Evolutionary conservation across 2,329 filamentous ascomycete species (phyloP).

Genomic region (Botrytis tulipae): DNA sequence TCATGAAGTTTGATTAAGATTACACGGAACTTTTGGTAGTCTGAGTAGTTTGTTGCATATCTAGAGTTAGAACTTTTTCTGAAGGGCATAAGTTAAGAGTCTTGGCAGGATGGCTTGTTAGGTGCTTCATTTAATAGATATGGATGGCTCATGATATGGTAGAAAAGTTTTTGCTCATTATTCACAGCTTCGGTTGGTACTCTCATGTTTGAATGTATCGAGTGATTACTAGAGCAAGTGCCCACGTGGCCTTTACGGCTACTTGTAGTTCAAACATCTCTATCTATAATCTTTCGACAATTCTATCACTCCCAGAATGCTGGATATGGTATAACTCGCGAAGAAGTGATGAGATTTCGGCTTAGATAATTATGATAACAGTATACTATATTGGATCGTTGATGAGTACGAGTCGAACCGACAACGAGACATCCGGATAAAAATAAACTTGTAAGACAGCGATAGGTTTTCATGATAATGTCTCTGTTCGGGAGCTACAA

Average conservation of each 20-base stretch:
- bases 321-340: neutral
- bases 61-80: neutral
- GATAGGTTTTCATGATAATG: neutral
- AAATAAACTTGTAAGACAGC: accelerated
- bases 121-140: neutral
- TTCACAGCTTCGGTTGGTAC: neutral
- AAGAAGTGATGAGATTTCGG: neutral
- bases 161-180: too few relatives aligned
- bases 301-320: neutral
- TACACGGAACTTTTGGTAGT: neutral
- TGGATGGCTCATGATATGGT: neutral
- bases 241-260: neutral
- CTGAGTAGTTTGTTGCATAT: neutral
- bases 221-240: neutral
- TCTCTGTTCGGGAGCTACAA: neutral
- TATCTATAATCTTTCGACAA: neutral
- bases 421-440: neutral
- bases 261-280: neutral
- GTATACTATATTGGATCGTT: too few relatives aligned
- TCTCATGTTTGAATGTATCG: neutral
- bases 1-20: neutral
- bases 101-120: neutral
- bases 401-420: neutral
- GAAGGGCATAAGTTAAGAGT: neutral
- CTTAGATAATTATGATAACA: neutral